Conservation (phyloP, 2,329 filamentous ascomycete genomes). For the Phialophora verrucosa region DNA sequence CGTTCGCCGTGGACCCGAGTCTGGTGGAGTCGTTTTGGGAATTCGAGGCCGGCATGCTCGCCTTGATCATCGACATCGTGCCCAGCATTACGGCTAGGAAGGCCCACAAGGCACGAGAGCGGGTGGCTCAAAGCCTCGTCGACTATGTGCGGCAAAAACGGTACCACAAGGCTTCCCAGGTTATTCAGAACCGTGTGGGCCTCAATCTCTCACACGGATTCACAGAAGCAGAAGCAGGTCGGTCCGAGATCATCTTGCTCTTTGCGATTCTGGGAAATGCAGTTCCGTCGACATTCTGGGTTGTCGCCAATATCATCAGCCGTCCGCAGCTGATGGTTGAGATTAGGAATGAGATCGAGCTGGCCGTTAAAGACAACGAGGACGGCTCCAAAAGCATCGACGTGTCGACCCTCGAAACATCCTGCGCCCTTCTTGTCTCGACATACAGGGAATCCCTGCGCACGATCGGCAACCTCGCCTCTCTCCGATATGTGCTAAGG, state of each 20-base stretch:
- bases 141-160: slow-evolving; percentile 50
- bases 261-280: slow-evolving; percentile 53
- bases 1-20: slow-evolving; percentile 17
- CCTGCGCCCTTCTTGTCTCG: slow-evolving; percentile 51
- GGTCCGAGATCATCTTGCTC: slow-evolving; percentile 50
- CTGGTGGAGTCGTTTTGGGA: slow-evolving; percentile 41
- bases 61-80: slow-evolving; percentile 43
- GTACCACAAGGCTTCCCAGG: slow-evolving; percentile 47
- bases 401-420: slow-evolving; percentile 43
- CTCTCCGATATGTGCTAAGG: slow-evolving; percentile 46
- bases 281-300: slow-evolving; percentile 50
- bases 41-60: slow-evolving; percentile 47
- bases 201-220: slow-evolving; percentile 44
- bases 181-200: slow-evolving; percentile 48
- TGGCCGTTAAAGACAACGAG: slow-evolving; percentile 4
- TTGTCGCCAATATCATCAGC: slow-evolving; percentile 48
- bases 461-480: slow-evolving; percentile 47
- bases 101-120: slow-evolving; percentile 47
- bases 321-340: slow-evolving; percentile 41
- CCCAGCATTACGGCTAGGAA: slow-evolving; percentile 49
- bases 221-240: slow-evolving; percentile 47
- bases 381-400: slow-evolving; percentile 19
- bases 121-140: slow-evolving; percentile 45
- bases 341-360: slow-evolving; percentile 45
- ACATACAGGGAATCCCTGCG: slow-evolving; percentile 53